Evolutionary conservation across 2,329 filamentous ascomycete species (phyloP).

Genomic region (Neurospora crassa): DNA sequence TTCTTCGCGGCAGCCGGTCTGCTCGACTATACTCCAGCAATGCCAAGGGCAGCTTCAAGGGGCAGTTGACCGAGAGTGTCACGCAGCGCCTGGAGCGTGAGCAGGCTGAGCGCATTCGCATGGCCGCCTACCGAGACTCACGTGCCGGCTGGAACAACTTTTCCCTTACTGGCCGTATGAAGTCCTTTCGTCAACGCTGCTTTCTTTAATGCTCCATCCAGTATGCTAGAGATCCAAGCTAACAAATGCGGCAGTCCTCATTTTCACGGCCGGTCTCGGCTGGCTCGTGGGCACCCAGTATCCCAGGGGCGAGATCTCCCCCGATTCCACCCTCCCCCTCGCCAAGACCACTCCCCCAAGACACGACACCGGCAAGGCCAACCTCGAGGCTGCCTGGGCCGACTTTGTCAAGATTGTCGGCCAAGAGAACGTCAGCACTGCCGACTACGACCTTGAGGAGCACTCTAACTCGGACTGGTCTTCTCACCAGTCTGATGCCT

Average conservation of each 20-base stretch:
- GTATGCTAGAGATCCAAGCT: not conserved
- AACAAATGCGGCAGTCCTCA: slow-evolving; percentile 33
- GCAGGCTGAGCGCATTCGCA: slow-evolving; percentile 34
- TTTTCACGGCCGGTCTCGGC: slow-evolving; percentile 39
- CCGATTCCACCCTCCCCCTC: slow-evolving; percentile 51
- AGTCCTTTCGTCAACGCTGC: slow-evolving; percentile 1
- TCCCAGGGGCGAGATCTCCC: slow-evolving; percentile 35
- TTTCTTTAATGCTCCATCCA: slow-evolving; percentile 2
- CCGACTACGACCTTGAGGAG: slow-evolving; percentile 41
- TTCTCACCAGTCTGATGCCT: slow-evolving; percentile 39
- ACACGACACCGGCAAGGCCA: slow-evolving; percentile 50
- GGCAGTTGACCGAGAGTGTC: slow-evolving; percentile 46
- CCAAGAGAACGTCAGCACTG: slow-evolving; percentile 54
- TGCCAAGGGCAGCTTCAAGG: slow-evolving; percentile 30
- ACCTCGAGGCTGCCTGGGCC: slow-evolving; percentile 61
- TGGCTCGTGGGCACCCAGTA: slow-evolving; percentile 52
- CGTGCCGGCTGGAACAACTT: slow-evolving; percentile 30
- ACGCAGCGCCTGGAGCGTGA: slow-evolving; percentile 39
- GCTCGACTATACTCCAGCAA: slow-evolving; percentile 8
- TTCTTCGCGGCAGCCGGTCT: slow-evolving; percentile 7
- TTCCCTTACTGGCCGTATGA: slow-evolving; percentile 26
- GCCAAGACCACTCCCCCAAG: slow-evolving; percentile 37
- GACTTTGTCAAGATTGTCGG: slow-evolving; percentile 57
- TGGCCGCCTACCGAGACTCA: slow-evolving; percentile 30
- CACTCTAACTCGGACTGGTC: slow-evolving; percentile 57